Evolutionary conservation across 2,329 filamentous ascomycete species (phyloP).

Genomic region (Plenodomus tracheiphilus): DNA sequence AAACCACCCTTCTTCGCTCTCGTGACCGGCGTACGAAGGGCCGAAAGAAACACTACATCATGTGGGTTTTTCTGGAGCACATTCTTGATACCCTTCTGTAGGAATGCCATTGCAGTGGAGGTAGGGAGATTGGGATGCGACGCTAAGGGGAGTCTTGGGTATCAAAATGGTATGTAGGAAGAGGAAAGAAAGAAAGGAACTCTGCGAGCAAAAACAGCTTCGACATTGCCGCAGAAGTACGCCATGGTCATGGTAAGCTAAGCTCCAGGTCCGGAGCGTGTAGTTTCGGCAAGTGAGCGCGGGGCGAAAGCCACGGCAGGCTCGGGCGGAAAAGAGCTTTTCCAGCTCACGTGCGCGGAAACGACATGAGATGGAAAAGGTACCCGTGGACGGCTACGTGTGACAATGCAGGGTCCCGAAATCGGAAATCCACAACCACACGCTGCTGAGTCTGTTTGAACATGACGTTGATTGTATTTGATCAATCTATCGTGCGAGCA

Average conservation of each 20-base stretch:
- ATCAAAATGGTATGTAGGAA: conserved; percentile 6
- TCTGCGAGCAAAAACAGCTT: neutral
- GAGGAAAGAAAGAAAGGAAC: conserved; percentile 3
- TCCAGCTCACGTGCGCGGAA: conserved; percentile 23
- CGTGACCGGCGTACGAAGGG: conserved; percentile 86
- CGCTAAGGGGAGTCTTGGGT: conserved; percentile 14
- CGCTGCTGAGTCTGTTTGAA: neutral
- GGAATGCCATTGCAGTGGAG: conserved; percentile 46
- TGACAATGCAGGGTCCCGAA: neutral
- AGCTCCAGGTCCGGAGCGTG: conserved; percentile 29
- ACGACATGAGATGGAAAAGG: conserved; percentile 12
- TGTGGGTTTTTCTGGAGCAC: conserved; percentile 77
- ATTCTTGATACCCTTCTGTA: conserved; percentile 68
- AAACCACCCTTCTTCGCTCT: conserved; percentile 81
- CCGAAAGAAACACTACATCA: conserved; percentile 86
- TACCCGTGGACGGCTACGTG: conserved; percentile 11
- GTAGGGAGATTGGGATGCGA: conserved; percentile 9
- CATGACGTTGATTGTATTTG: neutral
- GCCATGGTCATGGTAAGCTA: conserved; percentile 29
- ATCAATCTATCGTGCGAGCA: neutral
- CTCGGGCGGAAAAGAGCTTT: conserved; percentile 28
- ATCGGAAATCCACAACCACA: neutral
- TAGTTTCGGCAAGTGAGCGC: conserved; percentile 43
- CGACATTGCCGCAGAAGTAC: conserved; percentile 12
- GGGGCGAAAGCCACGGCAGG: conserved; percentile 23